Percentiles rank a stretch among this genome's conserved stretches.
phyloP scores from a whole-genome alignment of 2,329 filamentous ascomycete genomes.

The Lomentospora prolificans region DNA sequence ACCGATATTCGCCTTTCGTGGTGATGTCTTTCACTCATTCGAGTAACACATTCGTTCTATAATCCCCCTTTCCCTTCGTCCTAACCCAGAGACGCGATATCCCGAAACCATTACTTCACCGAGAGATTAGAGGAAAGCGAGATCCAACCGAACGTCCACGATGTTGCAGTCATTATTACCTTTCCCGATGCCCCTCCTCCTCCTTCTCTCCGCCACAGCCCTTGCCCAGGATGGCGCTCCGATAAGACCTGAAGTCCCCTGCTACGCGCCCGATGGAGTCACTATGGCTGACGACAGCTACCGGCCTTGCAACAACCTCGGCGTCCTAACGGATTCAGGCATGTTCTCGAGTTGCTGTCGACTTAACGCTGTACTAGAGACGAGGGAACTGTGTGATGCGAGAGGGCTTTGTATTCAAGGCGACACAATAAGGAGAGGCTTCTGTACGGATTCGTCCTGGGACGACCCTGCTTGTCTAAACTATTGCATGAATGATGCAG shows the following conservation, averaged over 20 bases:
- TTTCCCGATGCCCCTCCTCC: not conserved
- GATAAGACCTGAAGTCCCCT: conserved; percentile 9
- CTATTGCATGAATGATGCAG: conserved; percentile 16
- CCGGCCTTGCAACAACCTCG: conserved; percentile 23
- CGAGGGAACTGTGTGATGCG: conserved; percentile 19
- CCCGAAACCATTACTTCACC: not conserved
- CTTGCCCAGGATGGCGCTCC: not conserved
- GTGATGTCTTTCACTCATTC: not conserved
- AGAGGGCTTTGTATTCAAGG: conserved; percentile 19
- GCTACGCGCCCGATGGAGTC: conserved; percentile 21
- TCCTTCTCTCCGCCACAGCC: not conserved
- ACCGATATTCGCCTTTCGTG: not conserved
- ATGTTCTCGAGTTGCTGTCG: conserved; percentile 21
- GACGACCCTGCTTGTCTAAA: conserved; percentile 20
- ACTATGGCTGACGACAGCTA: conserved; percentile 19
- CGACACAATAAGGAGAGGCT: conserved; percentile 17
- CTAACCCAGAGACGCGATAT: not conserved
- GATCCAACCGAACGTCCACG: not conserved
- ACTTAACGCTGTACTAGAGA: conserved; percentile 15
- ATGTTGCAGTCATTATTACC: not conserved
- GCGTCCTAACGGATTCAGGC: conserved; percentile 17
- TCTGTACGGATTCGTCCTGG: conserved; percentile 22
- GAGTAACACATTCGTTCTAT: not conserved
- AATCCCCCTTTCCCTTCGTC: not conserved
- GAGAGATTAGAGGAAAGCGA: not conserved